Base-by-base conservation (phyloP, 306 rosid genomes). In the Quercus suber region DNA sequence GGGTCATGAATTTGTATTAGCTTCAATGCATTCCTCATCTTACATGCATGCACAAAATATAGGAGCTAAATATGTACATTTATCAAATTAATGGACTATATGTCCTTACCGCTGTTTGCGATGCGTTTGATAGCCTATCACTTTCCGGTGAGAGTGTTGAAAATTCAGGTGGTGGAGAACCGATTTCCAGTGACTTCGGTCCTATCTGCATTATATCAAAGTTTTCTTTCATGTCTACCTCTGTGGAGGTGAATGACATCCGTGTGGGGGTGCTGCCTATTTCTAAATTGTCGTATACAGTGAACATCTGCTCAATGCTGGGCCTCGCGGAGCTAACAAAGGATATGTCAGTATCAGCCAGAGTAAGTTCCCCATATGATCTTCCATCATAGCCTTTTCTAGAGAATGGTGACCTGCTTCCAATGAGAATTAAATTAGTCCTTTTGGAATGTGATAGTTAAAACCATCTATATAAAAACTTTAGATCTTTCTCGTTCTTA, bases 391-490 rank as follows among this genome's bases (percentile, higher is more conserved):
- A 77, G 75, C 90, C 87, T 80, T 82, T 91, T 86, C 97, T 84
- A 33, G 87, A 82, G 79, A 95, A 86, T 28, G 99, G 99, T 37
- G 99, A 94, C 89, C 98, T 94, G 94, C 57, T 84, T 82, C 28
- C 82, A 82, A 78, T 56, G 53, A 56, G 69, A 56, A 23, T 60
- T 60, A 21, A 3, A 21, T 4, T 23, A 25, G 67, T 21, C 18
- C 31, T 23, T 60, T 4, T 12, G 12, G 53, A 49, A 49, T 2
- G 13, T 13, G 53, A 37, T 49, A 49, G 17, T 13, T 49, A 10
- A 49, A 49, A 12, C 53, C 13, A 12, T 3, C 53, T 12, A 11
- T 49, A 9, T 7, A 37, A 37, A 7, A 37, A 13, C 15, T 49
- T 49, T 12, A 49, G 13, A 49, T 49, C 53, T 49, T 49, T 49